Evolutionary conservation across 2,329 filamentous ascomycete species (phyloP), one percentile per base, ranked within the genome.

Genomic region (Sporothrix brasiliensis): DNA sequence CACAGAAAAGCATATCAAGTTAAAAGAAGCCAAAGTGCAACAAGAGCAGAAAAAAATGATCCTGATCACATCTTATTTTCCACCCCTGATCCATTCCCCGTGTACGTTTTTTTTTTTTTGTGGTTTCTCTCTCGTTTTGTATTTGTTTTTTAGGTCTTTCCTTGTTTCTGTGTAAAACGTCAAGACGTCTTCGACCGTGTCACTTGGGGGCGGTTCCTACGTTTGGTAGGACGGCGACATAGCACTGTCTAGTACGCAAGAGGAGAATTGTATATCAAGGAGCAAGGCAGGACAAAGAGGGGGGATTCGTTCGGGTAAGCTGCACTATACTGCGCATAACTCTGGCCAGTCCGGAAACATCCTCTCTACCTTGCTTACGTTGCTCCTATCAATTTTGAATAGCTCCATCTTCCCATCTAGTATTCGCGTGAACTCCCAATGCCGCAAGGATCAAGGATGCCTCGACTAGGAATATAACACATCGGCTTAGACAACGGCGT

Each of bases 1-100:
- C 47, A 66, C 53, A 9, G 34, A 34, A 54, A 67, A 39, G 27
- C 24, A 60, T 21, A 11, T 16, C n/a, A 54, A 47, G 34, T 6
- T 30, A 50, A 11, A 16, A 52, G 41, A 71, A 72, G 58, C 39
- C 58, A 70, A 71, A 58, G 39, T 21, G 21, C 3, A 67, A 69
- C 53, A 54, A 56, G 60, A 68, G 53, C 58, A 65, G 47, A 65
- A 44, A 58, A 44, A n/a, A 34, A 21, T 16, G 69, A 53, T 50
- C 39, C 44, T 52, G 30, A 54, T 49, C 49, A 44, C 44, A 30
- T 52, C 56, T 49, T 69, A 34, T 65, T 65, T 69, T 56, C 10
- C 34, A 65, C 49, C 44, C 24, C 49, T 49, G 10, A 9, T 13
- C 14, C 30, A 13, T 39, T 44, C 50, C 50, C 71, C 52, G 16